These are phyloP conservation scores for Rhynchosporium graminicola DNA, from an alignment of 2,329 filamentous ascomycete species.

Conservation along the genomic window DNA sequence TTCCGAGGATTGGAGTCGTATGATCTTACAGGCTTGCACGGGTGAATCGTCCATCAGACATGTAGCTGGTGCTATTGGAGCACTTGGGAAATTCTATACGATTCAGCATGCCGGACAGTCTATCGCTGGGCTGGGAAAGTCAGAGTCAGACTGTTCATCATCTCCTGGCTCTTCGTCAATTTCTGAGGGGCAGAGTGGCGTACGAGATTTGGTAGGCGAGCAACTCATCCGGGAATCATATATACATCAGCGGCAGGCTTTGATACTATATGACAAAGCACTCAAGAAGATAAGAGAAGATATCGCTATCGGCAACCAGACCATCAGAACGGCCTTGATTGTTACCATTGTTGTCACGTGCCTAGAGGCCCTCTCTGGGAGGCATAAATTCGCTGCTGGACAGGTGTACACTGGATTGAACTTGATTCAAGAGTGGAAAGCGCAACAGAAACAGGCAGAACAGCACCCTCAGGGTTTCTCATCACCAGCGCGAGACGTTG, in stretches of 20 bases:
- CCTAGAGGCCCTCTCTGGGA: conserved; percentile 31
- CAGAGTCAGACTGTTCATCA: neutral
- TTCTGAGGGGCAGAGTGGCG: neutral
- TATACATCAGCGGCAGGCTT: conserved; percentile 25
- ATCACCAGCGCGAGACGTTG: conserved; percentile 30
- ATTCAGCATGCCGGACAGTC: conserved; percentile 21
- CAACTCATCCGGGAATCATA: conserved; percentile 13
- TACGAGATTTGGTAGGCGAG: neutral
- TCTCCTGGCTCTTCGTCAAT: neutral
- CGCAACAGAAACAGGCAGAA: conserved; percentile 30
- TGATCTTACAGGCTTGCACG: conserved; percentile 29
- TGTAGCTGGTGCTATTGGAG: conserved; percentile 31
- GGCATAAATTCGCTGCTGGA: conserved; percentile 27
- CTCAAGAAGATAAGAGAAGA: conserved; percentile 26
- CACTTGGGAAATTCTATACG: conserved; percentile 29
- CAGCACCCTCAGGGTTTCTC: conserved; percentile 29
- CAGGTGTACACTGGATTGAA: conserved; percentile 29
- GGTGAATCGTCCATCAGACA: conserved; percentile 25
- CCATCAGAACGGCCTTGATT: conserved; percentile 27
- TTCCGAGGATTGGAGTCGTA: conserved; percentile 25
- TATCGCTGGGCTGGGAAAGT: conserved; percentile 9
- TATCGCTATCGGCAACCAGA: conserved; percentile 21
- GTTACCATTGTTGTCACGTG: conserved; percentile 29
- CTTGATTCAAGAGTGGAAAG: conserved; percentile 37
- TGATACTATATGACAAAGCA: conserved; percentile 30